Evolutionary conservation across 139 green algal genomes (phyloP).

Genomic region (Spirogloea muscicola): DNA sequence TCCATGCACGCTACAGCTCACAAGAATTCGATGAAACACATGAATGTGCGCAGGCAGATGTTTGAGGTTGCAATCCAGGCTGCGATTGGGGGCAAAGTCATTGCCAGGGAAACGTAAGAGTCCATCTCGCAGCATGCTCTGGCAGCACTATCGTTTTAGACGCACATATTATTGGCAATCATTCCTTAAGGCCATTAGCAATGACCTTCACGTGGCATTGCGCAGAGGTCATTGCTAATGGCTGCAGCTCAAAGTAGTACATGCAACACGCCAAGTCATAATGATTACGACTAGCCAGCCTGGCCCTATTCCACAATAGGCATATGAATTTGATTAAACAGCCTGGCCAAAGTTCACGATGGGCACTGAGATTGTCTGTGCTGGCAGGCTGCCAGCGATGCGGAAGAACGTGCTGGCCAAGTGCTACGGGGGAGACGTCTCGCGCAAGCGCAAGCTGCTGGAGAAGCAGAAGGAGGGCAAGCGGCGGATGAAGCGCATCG

Average conservation of each 20-base stretch:
- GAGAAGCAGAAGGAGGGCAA: conserved; percentile 87
- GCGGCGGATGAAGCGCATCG: conserved; percentile 69
- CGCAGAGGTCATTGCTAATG: no score
- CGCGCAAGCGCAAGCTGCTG: conserved; percentile 80
- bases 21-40: background rate
- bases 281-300: background rate
- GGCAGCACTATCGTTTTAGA: no score
- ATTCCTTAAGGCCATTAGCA: no score
- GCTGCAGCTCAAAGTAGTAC: no score
- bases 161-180: no score
- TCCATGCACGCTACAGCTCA: background rate
- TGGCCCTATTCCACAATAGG: background rate
- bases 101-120: conserved; percentile 51
- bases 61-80: conserved; percentile 54
- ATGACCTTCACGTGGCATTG: no score
- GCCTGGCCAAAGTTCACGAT: background rate
- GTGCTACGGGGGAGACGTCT: conserved; percentile 75
- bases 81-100: conserved; percentile 43
- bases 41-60: conserved; percentile 44
- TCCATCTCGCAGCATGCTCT: no score
- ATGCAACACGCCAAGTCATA: background rate
- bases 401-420: conserved; percentile 62
- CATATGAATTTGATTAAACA: background rate
- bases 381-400: conserved; percentile 40
- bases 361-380: background rate